A percentile compares a stretch with the other conserved stretches of the same genome.
These are phyloP conservation scores for Claviceps fusiformis DNA, from an alignment of 2,329 filamentous ascomycete species.

Conservation along the genomic window DNA sequence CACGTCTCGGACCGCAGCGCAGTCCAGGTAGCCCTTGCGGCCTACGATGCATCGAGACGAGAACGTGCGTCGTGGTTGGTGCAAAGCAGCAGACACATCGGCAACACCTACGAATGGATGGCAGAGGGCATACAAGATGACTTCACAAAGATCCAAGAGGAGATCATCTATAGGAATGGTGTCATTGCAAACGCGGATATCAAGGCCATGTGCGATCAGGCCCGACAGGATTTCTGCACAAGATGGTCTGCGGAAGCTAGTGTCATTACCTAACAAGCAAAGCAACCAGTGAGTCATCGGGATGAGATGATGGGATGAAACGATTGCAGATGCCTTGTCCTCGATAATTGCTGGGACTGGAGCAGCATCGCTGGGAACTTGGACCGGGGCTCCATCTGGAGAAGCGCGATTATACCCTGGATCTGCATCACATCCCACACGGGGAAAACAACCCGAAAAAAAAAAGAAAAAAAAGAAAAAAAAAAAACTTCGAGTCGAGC, in stretches of 20 bases:
- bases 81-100: conserved; percentile 5
- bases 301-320: too few relatives aligned
- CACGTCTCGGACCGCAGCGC: background rate
- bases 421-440: background rate
- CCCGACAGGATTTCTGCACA: background rate
- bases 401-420: background rate
- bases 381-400: background rate
- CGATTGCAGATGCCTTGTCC: too few relatives aligned
- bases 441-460: too few relatives aligned
- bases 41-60: background rate
- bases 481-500: background rate
- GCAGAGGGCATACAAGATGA: conserved; percentile 5
- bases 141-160: conserved; percentile 4
- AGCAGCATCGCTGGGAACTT: background rate
- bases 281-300: too few relatives aligned
- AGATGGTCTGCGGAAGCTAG: background rate
- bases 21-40: background rate
- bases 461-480: too few relatives aligned
- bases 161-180: conserved; percentile 2
- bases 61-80: conserved; percentile 4
- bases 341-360: background rate
- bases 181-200: conserved; percentile 6
- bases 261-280: background rate
- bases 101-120: conserved; percentile 7
- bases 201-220: background rate